Base-by-base conservation (phyloP, 805 yeast genomes). In the Saccharomycopsis microspora region DNA sequence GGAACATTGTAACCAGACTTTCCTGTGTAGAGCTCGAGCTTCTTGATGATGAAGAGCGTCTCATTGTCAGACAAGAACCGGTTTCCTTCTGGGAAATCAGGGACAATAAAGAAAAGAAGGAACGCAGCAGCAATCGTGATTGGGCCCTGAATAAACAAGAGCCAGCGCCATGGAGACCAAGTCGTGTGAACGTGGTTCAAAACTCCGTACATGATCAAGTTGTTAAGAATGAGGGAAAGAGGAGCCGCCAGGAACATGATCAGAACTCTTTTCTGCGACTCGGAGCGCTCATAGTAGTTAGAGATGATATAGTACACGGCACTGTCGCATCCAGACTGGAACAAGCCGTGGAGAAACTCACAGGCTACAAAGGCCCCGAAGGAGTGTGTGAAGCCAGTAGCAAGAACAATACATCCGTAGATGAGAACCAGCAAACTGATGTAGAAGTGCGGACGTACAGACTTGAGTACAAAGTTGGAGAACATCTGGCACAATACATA, bases 321-420 rank as follows among this genome's bases (percentile, higher is more conserved):
- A 1, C 89, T 88, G 65, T 82, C 82, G 56, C 82, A 74, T 33
- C 86, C 82, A 31, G 85, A 74, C 63, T 82, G 89, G 50, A 78
- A 72, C 36, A 78, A 58, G 51, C 90, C 90, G 27, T 83, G 69
- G 39, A 83, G 65, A 50, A 81, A 71, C 47, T 89, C 74, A 46
- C 83, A 75, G 6, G 75, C 78, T 42, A 77, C 68, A 37, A 82
- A 67, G n/a, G 74, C 77, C 40, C 78, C 78, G 56, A 70, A 82
- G 57, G 68, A 78, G 36, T 68, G 66, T 41, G 74, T 79, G 54
- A 74, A 78, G 0, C 86, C 89, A 69, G 79, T 75, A 44, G 80
- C 78, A 46, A 80, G 71, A 44, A 82, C 73, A 32, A 80, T 71
- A 5, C 70, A 72, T 19, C 88, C 87, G 60, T 82, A 82, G 10